Conservation (phyloP, 352 stramenopile species). For the Phytophthora crassamura region DNA sequence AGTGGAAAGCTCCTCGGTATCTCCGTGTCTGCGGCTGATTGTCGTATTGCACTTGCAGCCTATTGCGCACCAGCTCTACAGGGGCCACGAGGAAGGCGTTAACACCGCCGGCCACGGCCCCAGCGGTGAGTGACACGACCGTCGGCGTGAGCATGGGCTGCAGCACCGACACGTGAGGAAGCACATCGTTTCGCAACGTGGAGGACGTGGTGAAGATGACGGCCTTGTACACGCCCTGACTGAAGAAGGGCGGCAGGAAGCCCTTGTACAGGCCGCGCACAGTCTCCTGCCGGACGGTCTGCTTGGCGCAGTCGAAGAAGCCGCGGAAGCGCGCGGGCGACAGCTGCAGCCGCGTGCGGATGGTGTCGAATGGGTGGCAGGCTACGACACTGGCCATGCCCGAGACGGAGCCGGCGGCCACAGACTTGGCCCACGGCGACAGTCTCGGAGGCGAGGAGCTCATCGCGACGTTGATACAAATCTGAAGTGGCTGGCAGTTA, state of each 20-base stretch:
- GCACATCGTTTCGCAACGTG: constrained; percentile 59
- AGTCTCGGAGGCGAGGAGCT: constrained; percentile 33
- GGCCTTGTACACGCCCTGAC: constrained; percentile 89
- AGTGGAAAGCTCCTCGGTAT: constrained; percentile 68
- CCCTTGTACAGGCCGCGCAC: constrained; percentile 82
- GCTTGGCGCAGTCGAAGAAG: constrained; percentile 64
- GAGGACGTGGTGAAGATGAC: constrained; percentile 88
- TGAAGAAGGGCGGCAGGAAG: constrained; percentile 88
- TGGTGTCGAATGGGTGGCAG: constrained; percentile 88
- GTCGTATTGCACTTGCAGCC: constrained; percentile 83
- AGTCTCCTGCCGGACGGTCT: constrained; percentile 72
- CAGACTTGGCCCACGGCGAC: constrained; percentile 70
- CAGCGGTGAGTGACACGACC: constrained; percentile 46
- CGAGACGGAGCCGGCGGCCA: constrained; percentile 78
- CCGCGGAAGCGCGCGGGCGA: constrained; percentile 64
- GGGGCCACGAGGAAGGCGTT: constrained; percentile 80
- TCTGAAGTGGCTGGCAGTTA: constrained; percentile 6
- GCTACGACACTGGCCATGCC: constrained; percentile 86
- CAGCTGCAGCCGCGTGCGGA: constrained; percentile 87
- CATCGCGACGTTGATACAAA: constrained; percentile 10
- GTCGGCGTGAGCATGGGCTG: constrained; percentile 55
- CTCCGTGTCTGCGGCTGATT: constrained; percentile 43
- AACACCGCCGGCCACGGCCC: constrained; percentile 67
- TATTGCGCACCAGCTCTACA: constrained; percentile 85
- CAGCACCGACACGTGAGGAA: constrained; percentile 41